Percentiles rank a stretch among this genome's conserved stretches.
These are phyloP conservation scores for Saccharomycopsis schoenii DNA, from an alignment of 805 yeast species.

Conservation along the genomic window DNA sequence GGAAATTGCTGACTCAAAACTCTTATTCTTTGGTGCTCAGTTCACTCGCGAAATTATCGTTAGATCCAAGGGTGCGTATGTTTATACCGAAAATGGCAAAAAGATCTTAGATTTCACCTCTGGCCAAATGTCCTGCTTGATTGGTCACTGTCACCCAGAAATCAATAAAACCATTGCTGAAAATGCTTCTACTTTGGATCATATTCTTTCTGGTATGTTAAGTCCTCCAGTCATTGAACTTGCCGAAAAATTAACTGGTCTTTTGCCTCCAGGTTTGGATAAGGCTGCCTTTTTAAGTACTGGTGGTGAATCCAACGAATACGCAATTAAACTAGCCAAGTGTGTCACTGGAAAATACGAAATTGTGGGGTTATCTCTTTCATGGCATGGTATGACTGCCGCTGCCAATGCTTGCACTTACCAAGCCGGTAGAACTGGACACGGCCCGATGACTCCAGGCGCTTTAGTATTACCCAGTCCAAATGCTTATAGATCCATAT, in stretches of 20 bases:
- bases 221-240: conserved; percentile 24
- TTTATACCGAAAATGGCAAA: conserved; percentile 21
- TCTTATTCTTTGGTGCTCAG: conserved; percentile 4
- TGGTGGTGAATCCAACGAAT: conserved; percentile 28
- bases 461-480: conserved; percentile 24
- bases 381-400: conserved; percentile 27
- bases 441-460: conserved; percentile 25
- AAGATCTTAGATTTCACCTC: conserved; percentile 24
- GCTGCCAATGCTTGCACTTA: conserved; percentile 23
- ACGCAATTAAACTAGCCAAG: conserved; percentile 27
- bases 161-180: conserved; percentile 22
- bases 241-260: conserved; percentile 23
- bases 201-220: conserved; percentile 23
- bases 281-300: conserved; percentile 24
- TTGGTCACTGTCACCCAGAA: conserved; percentile 26
- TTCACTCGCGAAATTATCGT: conserved; percentile 3
- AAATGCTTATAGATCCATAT: conserved; percentile 23
- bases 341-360: conserved; percentile 23
- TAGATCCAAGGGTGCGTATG: conserved; percentile 21
- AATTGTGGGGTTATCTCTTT: conserved; percentile 23
- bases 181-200: conserved; percentile 22
- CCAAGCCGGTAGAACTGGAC: conserved; percentile 24
- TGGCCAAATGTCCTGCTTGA: conserved; percentile 22
- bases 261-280: conserved; percentile 22
- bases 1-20: conserved; percentile 4